Evolutionary conservation across 2,329 filamentous ascomycete genomes (phyloP), one percentile per base, ranked within the genome.

Genomic region (Diaporthe sp.): DNA sequence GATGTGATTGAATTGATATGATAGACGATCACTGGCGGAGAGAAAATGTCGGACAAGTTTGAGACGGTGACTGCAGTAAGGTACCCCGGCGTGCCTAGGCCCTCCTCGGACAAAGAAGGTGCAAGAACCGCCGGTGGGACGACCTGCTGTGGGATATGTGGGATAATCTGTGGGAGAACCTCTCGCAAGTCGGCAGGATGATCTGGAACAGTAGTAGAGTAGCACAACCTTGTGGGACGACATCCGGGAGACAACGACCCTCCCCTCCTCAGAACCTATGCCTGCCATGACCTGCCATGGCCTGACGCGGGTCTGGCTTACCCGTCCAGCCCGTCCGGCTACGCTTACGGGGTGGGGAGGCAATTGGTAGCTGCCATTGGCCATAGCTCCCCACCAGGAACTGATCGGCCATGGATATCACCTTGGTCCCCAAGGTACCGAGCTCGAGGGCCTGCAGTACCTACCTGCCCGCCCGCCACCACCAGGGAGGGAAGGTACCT

Each of bases 231-330:
- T 53, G 49, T 25, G 51, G 51, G 51, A 55, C 51, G 51, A 28
- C 34, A n/a, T 20, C 22, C 42, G 42, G 42, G 42, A n/a, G 42
- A 65, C 61, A 9, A 65, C 22, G 28, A 49, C 61, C 61, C 58
- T 31, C n/a, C 53, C 20, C 25, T 25, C 49, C n/a, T 25, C 28
- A 3, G 4, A 25, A 65, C 60, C 31, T 17, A 17, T 47, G 60
- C 60, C 60, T 31, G 25, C 60, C 39, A 37, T 58, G 37, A n/a
- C 37, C 39, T 13, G 28, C 44, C 63, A 68, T 68, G 63, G 44
- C 47, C 71, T 73, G 71, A 73, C 39, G 44, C 71, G 71, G 71
- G 61, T 73, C 71, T 53, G 47, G 58, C 71, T 44, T 53, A 55
- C 58, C 71, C 71, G 70, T 42, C 44, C 70, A 58, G 39, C 70